A percentile compares a stretch with the other conserved stretches of the same genome.
phyloP scores from a whole-genome alignment of 345 rosid genomes.

The Eucalyptus curtisii region DNA sequence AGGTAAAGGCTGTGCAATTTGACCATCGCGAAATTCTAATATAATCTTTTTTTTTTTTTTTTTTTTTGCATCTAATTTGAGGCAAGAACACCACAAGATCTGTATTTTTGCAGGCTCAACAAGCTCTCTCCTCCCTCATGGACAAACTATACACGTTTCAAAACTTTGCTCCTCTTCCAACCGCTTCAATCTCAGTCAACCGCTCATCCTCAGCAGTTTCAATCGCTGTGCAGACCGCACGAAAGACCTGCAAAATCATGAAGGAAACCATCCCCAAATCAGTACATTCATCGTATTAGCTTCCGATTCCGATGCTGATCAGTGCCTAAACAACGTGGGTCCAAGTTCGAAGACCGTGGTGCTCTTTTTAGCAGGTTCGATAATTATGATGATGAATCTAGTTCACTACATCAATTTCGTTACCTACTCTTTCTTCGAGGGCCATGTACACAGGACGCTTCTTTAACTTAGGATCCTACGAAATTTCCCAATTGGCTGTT shows the following conservation, averaged over 20 bases:
- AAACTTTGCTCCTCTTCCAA: neutral
- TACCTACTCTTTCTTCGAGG: neutral
- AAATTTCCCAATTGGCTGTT: neutral
- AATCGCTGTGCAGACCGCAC: constrained; percentile 18
- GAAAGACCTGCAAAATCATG: constrained; percentile 16
- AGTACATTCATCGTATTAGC: neutral
- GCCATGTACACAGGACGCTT: neutral
- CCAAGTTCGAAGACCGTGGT: neutral
- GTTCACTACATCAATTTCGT: neutral
- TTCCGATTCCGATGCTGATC: neutral
- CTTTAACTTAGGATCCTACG: neutral
- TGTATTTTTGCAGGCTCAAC: neutral
- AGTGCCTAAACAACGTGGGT: neutral
- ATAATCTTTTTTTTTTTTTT: neutral
- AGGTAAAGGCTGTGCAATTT: neutral
- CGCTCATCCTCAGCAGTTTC: constrained; percentile 2
- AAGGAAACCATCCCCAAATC: neutral
- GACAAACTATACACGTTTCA: neutral
- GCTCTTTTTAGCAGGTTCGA: neutral
- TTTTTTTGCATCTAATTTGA: neutral
- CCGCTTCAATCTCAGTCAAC: neutral
- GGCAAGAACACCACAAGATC: neutral
- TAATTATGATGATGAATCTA: neutral
- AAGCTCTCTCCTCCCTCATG: neutral
- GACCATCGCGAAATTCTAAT: neutral